Conservation (phyloP, 768 basidiomycete species). For the Mycena alexandri region DNA sequence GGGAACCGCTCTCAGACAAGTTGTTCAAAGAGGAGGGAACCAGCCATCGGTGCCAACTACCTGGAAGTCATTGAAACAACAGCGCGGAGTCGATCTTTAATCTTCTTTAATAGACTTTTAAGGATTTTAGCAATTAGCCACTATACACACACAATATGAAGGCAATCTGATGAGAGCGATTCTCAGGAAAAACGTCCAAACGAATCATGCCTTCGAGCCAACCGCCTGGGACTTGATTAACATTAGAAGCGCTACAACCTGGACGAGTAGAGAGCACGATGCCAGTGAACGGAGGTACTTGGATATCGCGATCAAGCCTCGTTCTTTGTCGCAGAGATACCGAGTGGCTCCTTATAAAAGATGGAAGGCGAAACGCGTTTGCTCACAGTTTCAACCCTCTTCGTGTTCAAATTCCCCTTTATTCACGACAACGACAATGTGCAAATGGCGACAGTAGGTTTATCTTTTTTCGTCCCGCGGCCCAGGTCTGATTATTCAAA, state of each 20-base stretch:
- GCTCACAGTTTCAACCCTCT: slow-evolving; percentile 12
- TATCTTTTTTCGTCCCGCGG: slow-evolving; percentile 22
- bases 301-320: slow-evolving; percentile 30
- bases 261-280: slow-evolving; percentile 29
- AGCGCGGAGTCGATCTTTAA: too few relatives aligned
- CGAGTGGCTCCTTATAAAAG: slow-evolving; percentile 34
- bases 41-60: too few relatives aligned
- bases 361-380: slow-evolving; percentile 1
- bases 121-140: slow-evolving; percentile 30
- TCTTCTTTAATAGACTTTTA: slow-evolving; percentile 21
- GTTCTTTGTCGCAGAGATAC: slow-evolving; percentile 33
- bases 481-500: slow-evolving; percentile 47
- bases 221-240: slow-evolving; percentile 37
- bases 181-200: slow-evolving; percentile 28
- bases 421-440: slow-evolving; percentile 61
- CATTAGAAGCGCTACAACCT: slow-evolving; percentile 33
- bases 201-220: slow-evolving; percentile 34
- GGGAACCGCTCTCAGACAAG: too few relatives aligned
- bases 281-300: slow-evolving; percentile 25
- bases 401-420: slow-evolving; percentile 36
- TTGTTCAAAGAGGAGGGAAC: too few relatives aligned
- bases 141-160: slow-evolving; percentile 17
- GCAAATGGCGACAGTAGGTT: slow-evolving; percentile 77
- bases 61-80: too few relatives aligned
- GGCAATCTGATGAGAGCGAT: slow-evolving; percentile 33